Base-by-base conservation (phyloP, 495 filamentous ascomycete species). In the Penicillium paxilli region DNA sequence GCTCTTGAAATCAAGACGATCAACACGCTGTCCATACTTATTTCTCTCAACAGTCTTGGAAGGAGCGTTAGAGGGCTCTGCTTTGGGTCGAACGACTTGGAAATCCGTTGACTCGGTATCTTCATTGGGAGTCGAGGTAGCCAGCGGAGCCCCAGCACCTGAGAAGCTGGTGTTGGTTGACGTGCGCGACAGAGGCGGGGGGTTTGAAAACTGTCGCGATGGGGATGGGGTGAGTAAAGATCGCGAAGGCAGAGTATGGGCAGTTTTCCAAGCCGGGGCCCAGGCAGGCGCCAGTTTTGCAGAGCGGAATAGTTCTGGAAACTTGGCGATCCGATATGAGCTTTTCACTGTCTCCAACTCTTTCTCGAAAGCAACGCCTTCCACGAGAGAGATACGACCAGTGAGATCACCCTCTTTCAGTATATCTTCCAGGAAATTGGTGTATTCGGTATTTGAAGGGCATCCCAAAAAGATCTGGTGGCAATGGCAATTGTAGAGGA, bases 391-490 rank as follows among this genome's bases (percentile, higher is more conserved):
- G 26, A 95, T 76, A 5, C 82, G 79, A n/a, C 78, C 71, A 12
- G 76, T 72, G 26, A 80, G 77, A 32, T 78, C 67, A 4, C 72
- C 70, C 46, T 86, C 81, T 37, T 73, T 71, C 44, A 82, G 68
- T 35, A 85, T 75, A 22, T 71, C 66, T 55, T 90, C 83, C n/a
- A 96, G 69, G 51, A 87, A 80, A 1, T 83, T 77, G 21, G 81
- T 83, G 67, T 91, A 95, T 28, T 83, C 82, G 51, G 83, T 81
- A 67, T 92, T 87, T 54, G 90, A 87, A 19, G 87, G 88, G 55
- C 90, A 86, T 11, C 90, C 91, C 40, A 96, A 74, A 44, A 92
- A 72, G 37, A 95, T 85, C 54, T 92, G 89, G 59, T 87, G 88
- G 70, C 91, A 95, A 66, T 91, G 88, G 62, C 77, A 81, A 60